Evolutionary conservation across 352 stramenopile genomes (phyloP).

Genomic region (Globisporangium cederbergense): DNA sequence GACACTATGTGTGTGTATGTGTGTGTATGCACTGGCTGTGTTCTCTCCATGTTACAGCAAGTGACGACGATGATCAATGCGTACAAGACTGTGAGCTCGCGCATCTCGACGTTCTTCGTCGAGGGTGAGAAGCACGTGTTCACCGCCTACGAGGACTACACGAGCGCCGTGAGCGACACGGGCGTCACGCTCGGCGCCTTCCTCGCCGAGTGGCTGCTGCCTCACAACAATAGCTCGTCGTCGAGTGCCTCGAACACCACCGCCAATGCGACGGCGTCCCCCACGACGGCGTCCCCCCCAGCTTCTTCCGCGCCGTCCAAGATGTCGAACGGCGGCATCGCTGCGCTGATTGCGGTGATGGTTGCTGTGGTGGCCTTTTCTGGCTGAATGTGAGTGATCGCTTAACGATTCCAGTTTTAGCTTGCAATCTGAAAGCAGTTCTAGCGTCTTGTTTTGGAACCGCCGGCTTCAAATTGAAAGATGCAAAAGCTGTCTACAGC

Average conservation of each 20-base stretch:
- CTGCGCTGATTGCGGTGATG: neutral
- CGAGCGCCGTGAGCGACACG: constrained; percentile 24
- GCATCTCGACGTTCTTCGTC: constrained; percentile 44
- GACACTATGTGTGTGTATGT: too few relatives aligned
- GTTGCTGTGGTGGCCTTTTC: neutral
- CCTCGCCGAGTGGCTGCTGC: constrained; percentile 16
- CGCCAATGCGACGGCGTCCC: neutral
- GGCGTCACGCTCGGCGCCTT: constrained; percentile 17
- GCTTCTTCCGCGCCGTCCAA: neutral
- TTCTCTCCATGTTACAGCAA: constrained; percentile 12
- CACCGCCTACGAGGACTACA: constrained; percentile 27
- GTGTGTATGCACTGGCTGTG: neutral
- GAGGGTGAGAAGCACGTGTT: constrained; percentile 48
- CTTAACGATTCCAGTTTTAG: neutral
- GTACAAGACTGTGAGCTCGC: constrained; percentile 34
- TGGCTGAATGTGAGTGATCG: neutral
- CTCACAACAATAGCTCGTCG: constrained; percentile 2
- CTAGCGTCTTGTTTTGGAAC: neutral
- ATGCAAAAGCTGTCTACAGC: too few relatives aligned
- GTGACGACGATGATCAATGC: constrained; percentile 32
- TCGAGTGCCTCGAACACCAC: neutral
- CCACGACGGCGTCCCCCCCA: neutral
- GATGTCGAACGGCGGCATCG: neutral
- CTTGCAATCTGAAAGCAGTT: too few relatives aligned
- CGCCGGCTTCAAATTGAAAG: neutral